Evolutionary conservation across 106 monocot genomes (phyloP).

Genomic region (Apostasia ramifera): DNA sequence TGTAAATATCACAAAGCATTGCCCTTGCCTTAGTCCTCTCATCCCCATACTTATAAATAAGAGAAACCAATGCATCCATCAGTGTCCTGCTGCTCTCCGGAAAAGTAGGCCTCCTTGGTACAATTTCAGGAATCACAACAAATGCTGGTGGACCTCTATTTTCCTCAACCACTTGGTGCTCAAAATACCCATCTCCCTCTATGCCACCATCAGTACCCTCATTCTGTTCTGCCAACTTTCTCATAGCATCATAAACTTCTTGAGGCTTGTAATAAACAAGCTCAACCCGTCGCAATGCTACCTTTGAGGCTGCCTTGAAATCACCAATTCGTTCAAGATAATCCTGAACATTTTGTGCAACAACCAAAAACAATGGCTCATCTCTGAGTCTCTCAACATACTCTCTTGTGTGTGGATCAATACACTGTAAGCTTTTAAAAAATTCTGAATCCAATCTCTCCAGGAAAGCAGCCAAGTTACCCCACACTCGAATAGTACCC

Average conservation of each 20-base stretch:
- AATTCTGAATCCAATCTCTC: constrained; percentile 83
- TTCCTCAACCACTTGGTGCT: constrained; percentile 28
- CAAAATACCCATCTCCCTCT: constrained; percentile 31
- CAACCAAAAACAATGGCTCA: constrained; percentile 75
- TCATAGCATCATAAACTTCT: constrained; percentile 92
- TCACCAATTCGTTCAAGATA: constrained; percentile 71
- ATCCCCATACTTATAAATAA: constrained; percentile 85
- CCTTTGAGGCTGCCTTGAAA: constrained; percentile 71
- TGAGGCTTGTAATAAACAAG: constrained; percentile 95
- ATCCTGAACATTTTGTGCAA: constrained; percentile 76
- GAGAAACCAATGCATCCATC: constrained; percentile 74
- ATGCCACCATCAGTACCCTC: constrained; percentile 16
- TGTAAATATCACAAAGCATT: constrained; percentile 99
- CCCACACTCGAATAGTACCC: constrained; percentile 71
- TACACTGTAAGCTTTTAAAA: constrained; percentile 90
- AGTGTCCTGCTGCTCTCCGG: constrained; percentile 77
- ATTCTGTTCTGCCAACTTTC: constrained; percentile 63
- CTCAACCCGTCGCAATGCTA: constrained; percentile 69
- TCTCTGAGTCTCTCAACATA: constrained; percentile 88
- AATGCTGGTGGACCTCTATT: constrained; percentile 51
- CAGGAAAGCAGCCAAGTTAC: constrained; percentile 74
- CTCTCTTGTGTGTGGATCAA: constrained; percentile 86
- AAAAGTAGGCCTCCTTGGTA: constrained; percentile 73
- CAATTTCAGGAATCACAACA: constrained; percentile 68
- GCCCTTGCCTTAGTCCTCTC: constrained; percentile 95